Percentiles rank a stretch among this genome's conserved stretches.
These are phyloP conservation scores for Cordyceps pruinosa DNA, from an alignment of 2,329 filamentous ascomycete species.

Conservation along the genomic window DNA sequence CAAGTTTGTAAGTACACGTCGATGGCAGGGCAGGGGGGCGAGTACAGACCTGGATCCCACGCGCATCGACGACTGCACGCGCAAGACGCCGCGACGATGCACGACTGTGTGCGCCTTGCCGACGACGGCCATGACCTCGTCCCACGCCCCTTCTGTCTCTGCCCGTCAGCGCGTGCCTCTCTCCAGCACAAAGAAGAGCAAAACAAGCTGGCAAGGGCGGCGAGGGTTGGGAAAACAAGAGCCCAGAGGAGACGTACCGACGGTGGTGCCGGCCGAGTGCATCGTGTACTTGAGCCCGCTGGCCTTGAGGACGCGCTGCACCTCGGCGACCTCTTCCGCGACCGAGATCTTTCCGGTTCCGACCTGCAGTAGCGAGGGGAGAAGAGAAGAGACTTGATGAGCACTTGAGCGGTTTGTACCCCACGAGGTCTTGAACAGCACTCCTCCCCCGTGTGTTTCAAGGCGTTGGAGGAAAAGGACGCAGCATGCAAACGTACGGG, in stretches of 20 bases:
- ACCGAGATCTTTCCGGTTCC: slow-evolving; percentile 73
- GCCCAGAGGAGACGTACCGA: slow-evolving; percentile 54
- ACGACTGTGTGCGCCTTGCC: slow-evolving; percentile 79
- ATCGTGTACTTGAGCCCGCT: slow-evolving; percentile 79
- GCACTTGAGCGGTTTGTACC: too few relatives aligned
- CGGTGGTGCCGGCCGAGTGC: slow-evolving; percentile 90
- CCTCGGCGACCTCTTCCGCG: slow-evolving; percentile 76
- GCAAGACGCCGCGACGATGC: slow-evolving; percentile 66
- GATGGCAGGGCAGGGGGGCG: background rate
- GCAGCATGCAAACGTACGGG: slow-evolving; percentile 51
- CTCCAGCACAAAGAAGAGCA: too few relatives aligned
- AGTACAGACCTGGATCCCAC: slow-evolving; percentile 61
- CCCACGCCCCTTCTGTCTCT: slow-evolving; percentile 78
- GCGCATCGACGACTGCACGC: slow-evolving; percentile 85
- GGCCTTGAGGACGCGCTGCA: slow-evolving; percentile 75
- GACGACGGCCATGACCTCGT: slow-evolving; percentile 75
- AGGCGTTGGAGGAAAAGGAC: background rate
- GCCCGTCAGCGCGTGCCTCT: too few relatives aligned
- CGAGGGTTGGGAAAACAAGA: too few relatives aligned
- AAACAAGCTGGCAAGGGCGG: too few relatives aligned
- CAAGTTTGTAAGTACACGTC: background rate
- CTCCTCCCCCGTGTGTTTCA: too few relatives aligned
- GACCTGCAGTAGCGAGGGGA: slow-evolving; percentile 43
- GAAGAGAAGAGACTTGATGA: background rate
- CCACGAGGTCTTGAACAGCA: too few relatives aligned